Evolutionary conservation across 441 rosid species (phyloP).

Genomic region (Erodium trifolium): DNA sequence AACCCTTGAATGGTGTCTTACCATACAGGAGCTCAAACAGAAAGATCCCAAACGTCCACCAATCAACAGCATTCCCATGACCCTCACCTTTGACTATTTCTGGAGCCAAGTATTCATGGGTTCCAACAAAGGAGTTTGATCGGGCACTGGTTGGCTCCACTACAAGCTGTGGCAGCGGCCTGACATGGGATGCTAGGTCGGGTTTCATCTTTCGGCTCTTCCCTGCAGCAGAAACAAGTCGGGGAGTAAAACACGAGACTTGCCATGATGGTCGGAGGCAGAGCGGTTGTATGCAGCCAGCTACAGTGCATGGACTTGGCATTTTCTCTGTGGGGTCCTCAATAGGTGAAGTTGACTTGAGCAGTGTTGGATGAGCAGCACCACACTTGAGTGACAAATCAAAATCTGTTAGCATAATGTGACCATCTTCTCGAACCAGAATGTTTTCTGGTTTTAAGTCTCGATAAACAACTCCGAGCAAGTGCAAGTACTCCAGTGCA

Average conservation of each 20-base stretch:
- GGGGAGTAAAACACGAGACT: constrained; percentile 68
- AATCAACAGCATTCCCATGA: constrained; percentile 69
- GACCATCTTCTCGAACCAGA: constrained; percentile 72
- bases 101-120: constrained; percentile 67
- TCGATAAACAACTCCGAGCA: constrained; percentile 80
- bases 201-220: constrained; percentile 46
- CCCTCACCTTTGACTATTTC: constrained; percentile 68
- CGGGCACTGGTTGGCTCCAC: constrained; percentile 70
- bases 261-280: constrained; percentile 71
- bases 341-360: constrained; percentile 43
- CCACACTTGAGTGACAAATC: constrained; percentile 58
- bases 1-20: constrained; percentile 63
- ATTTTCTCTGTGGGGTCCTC: constrained; percentile 35
- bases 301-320: constrained; percentile 58
- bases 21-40: constrained; percentile 61
- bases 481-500: constrained; percentile 70
- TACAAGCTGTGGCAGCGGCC: constrained; percentile 58
- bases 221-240: constrained; percentile 45
- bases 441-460: constrained; percentile 78
- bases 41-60: constrained; percentile 75
- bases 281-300: constrained; percentile 64
- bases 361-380: constrained; percentile 38
- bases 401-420: constrained; percentile 77
- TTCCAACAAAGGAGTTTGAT: constrained; percentile 73
- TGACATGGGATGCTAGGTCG: constrained; percentile 45